These are phyloP conservation scores for Chalciporus piperatoides DNA, from an alignment of 1,284 basidiomycete species.

Conservation along the genomic window DNA sequence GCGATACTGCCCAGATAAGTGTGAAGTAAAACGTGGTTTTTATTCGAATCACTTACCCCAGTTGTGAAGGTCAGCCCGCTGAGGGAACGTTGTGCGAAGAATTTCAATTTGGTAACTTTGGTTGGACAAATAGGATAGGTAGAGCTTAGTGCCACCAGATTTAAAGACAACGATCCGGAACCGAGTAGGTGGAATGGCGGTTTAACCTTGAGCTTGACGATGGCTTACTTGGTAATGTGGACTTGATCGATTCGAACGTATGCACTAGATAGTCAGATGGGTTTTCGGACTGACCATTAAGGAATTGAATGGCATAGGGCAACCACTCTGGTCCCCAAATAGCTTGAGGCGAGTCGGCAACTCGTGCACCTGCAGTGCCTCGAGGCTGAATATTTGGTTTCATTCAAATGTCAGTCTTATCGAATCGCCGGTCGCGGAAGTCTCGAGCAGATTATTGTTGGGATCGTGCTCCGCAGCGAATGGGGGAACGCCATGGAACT, in stretches of 20 bases:
- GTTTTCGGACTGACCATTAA: conserved; percentile 4
- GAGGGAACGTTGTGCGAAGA: conserved; percentile 3
- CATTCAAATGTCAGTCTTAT: conserved; percentile 10
- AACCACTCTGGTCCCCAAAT: not conserved
- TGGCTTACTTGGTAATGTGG: not conserved
- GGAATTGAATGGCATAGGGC: not conserved
- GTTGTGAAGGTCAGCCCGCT: conserved; percentile 10
- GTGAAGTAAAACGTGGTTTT: not conserved
- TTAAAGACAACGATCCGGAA: not conserved
- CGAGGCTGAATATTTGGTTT: not conserved
- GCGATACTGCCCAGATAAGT: conserved; percentile 22
- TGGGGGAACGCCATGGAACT: not conserved
- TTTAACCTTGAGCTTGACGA: not conserved
- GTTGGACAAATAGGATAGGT: not conserved
- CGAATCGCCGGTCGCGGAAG: not conserved
- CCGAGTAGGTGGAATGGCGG: not conserved
- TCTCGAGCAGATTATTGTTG: not conserved
- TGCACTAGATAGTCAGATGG: conserved; percentile 12
- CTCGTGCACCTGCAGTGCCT: not conserved
- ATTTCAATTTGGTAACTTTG: conserved; percentile 2
- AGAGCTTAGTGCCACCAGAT: not conserved
- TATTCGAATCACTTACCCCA: conserved; percentile 13
- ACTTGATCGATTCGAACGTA: conserved; percentile 9
- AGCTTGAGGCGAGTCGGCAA: not conserved
- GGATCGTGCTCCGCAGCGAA: not conserved